A percentile compares a stretch with the other conserved stretches of the same genome.
Conservation (phyloP, 2,329 filamentous ascomycete genomes). For the Sporothrix sp. region DNA sequence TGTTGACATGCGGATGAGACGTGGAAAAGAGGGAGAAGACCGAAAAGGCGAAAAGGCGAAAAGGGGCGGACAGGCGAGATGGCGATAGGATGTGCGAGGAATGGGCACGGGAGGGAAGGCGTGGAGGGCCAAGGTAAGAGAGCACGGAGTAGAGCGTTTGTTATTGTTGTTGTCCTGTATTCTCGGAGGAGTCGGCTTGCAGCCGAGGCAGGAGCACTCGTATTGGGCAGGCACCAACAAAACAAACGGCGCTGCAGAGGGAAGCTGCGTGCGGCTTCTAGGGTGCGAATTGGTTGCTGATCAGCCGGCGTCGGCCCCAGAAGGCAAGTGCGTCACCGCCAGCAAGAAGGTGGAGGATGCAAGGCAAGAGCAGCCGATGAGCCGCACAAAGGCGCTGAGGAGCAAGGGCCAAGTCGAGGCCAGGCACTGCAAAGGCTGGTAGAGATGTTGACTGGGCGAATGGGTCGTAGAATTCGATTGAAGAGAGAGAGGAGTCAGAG, state of each 20-base stretch:
- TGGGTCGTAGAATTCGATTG: not conserved
- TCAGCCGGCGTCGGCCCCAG: constrained; percentile 3
- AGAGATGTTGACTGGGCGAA: not conserved
- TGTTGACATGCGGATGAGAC: not conserved
- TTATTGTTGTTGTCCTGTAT: not conserved
- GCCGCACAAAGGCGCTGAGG: not conserved
- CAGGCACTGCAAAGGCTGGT: too few relatives aligned
- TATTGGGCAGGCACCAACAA: not conserved
- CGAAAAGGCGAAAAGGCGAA: not conserved
- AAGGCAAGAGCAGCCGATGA: too few relatives aligned
- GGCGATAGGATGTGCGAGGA: not conserved
- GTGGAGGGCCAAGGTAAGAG: too few relatives aligned
- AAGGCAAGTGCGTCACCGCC: constrained; percentile 1
- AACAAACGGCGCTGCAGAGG: not conserved
- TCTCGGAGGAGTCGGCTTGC: constrained; percentile 1
- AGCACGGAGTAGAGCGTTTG: too few relatives aligned
- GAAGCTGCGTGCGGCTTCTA: not conserved
- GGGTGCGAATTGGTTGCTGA: not conserved
- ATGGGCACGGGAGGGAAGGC: not conserved
- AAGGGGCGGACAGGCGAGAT: not conserved
- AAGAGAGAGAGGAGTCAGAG: not conserved
- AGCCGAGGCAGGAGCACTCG: constrained; percentile 2
- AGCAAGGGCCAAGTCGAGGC: not conserved
- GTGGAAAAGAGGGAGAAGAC: not conserved
- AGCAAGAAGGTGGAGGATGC: not conserved